Evolutionary conservation across 1,284 basidiomycete species (phyloP).

Genomic region (Volvariella surrecta): DNA sequence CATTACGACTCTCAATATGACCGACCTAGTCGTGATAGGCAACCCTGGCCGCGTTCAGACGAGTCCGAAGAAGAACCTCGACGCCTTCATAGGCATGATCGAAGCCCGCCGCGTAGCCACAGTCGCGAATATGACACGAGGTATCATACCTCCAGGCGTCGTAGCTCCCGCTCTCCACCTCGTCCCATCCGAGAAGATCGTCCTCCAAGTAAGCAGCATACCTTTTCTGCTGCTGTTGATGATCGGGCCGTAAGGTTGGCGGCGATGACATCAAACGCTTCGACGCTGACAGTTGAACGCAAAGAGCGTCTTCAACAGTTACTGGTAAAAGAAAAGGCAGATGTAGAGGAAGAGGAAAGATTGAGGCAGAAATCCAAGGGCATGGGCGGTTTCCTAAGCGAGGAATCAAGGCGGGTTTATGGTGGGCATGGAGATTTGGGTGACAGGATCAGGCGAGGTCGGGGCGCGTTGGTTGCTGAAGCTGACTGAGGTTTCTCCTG

Average conservation of each 20-base stretch:
- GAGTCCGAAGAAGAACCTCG: slow-evolving; percentile 35
- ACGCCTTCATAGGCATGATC: slow-evolving; percentile 15
- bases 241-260: slow-evolving; percentile 79
- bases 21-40: slow-evolving; percentile 11
- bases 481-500: slow-evolving; percentile 27
- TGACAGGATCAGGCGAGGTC: slow-evolving; percentile 62
- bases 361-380: slow-evolving; percentile 58
- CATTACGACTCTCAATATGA: slow-evolving; percentile 5
- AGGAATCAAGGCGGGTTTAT: slow-evolving; percentile 73
- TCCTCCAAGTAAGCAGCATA: slow-evolving; percentile 19
- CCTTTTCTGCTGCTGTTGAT: slow-evolving; percentile 21
- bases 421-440: slow-evolving; percentile 69
- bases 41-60: slow-evolving; percentile 28
- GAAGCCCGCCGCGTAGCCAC: slow-evolving; percentile 28
- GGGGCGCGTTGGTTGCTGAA: slow-evolving; percentile 53
- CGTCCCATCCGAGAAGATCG: slow-evolving; percentile 1
- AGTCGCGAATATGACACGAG: slow-evolving; percentile 11
- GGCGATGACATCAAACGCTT: slow-evolving; percentile 76
- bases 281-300: slow-evolving; percentile 54
- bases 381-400: slow-evolving; percentile 62
- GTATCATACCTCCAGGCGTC: slow-evolving; percentile 20
- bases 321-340: slow-evolving; percentile 65
- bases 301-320: slow-evolving; percentile 54
- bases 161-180: slow-evolving; percentile 18
- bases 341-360: slow-evolving; percentile 55